A percentile compares a stretch with the other conserved stretches of the same genome.
Conservation (phyloP, 1,284 basidiomycete genomes). For the Ustilago cynodontis region DNA sequence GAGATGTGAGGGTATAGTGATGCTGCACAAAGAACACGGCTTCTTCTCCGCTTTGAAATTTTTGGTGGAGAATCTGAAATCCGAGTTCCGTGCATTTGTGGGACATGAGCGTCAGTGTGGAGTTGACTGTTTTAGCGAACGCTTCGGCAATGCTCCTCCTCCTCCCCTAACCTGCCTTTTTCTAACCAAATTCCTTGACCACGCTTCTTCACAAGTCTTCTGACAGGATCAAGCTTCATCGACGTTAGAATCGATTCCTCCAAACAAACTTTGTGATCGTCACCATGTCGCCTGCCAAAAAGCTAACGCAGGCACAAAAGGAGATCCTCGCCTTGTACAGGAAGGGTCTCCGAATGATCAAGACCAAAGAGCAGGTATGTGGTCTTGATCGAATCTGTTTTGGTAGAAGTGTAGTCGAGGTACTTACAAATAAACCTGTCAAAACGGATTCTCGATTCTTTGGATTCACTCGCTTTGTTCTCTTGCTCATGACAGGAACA, state of each 20-base stretch:
- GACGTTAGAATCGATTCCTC: background rate
- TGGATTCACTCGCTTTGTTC: background rate
- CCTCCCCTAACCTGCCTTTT: background rate
- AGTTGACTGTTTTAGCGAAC: conserved; percentile 28
- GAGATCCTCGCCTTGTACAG: conserved; percentile 63
- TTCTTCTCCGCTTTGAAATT: conserved; percentile 9
- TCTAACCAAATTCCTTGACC: background rate
- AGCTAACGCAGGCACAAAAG: conserved; percentile 55
- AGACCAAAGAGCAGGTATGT: conserved; percentile 62
- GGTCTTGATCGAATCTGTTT: background rate
- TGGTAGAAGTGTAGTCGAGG: background rate
- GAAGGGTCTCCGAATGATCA: conserved; percentile 59
- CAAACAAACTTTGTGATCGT: background rate
- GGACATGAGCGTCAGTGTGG: background rate
- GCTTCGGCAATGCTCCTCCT: background rate
- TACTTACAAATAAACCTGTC: background rate
- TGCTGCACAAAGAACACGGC: background rate
- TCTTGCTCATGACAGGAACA: conserved; percentile 41
- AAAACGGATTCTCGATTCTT: background rate
- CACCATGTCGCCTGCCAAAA: conserved; percentile 36
- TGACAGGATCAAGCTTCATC: background rate
- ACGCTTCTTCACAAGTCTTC: background rate
- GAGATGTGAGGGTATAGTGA: background rate
- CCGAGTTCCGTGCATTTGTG: conserved; percentile 15
- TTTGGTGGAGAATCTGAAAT: conserved; percentile 12